A percentile compares a stretch with the other conserved stretches of the same genome.
Evolutionary conservation across 805 yeast genomes (phyloP).

Genomic region (Candida pseudoglaebosa): DNA sequence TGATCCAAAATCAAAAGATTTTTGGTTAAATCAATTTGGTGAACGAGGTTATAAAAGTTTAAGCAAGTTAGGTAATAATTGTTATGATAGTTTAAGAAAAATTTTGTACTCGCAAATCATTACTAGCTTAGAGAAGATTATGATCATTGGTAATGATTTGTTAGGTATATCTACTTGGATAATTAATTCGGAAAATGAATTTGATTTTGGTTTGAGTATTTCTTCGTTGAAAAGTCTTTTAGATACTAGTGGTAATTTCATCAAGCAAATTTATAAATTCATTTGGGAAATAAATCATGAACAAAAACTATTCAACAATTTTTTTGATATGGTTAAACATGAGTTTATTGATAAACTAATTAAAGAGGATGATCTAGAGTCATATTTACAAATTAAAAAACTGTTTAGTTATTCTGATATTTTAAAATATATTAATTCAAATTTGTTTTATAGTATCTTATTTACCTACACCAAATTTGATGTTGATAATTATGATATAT

Average conservation of each 20-base stretch:
- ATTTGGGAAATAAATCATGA: slow-evolving; percentile 45
- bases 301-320: slow-evolving; percentile 42
- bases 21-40: slow-evolving; percentile 63
- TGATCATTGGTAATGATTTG: slow-evolving; percentile 43
- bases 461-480: slow-evolving; percentile 2
- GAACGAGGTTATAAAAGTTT: slow-evolving; percentile 62
- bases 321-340: slow-evolving; percentile 41
- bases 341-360: slow-evolving; percentile 33
- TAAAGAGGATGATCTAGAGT: slow-evolving; percentile 32
- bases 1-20: slow-evolving; percentile 47
- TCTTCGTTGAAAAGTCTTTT: slow-evolving; percentile 8
- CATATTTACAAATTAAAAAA: slow-evolving; percentile 9
- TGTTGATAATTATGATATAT: slow-evolving; percentile 3
- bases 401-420: slow-evolving; percentile 15
- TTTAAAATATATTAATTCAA: slow-evolving; percentile 20
- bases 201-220: slow-evolving; percentile 10
- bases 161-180: slow-evolving; percentile 39
- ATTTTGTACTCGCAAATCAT: slow-evolving; percentile 46
- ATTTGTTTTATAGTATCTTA: slow-evolving; percentile 16
- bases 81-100: slow-evolving; percentile 49
- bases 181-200: slow-evolving; percentile 11
- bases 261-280: slow-evolving; percentile 31
- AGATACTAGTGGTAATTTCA: slow-evolving; percentile 16
- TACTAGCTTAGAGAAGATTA: slow-evolving; percentile 53
- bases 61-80: slow-evolving; percentile 44